Percentiles rank a stretch among this genome's conserved stretches.
Conservation (phyloP, 345 rosid species). For the Pistacia integerrima region DNA sequence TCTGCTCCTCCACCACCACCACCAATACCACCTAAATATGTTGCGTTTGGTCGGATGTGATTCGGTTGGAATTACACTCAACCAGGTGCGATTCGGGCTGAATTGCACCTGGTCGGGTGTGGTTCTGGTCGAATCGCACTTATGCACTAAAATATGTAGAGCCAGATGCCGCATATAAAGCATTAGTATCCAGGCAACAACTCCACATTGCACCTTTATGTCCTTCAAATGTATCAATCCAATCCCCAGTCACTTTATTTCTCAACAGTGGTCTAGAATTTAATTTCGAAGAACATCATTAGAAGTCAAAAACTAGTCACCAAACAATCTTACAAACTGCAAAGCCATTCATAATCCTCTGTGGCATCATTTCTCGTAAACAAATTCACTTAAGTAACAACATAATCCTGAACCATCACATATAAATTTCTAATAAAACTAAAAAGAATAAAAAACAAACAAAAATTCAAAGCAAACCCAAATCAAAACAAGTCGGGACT, state of each 20-base stretch:
- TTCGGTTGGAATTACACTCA: too few relatives aligned
- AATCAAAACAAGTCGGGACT: background rate
- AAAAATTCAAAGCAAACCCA: background rate
- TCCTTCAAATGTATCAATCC: slow-evolving; percentile 99
- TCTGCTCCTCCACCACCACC: too few relatives aligned
- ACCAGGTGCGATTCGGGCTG: too few relatives aligned
- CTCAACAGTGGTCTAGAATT: slow-evolving; percentile 97
- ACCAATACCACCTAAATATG: too few relatives aligned
- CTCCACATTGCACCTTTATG: slow-evolving; percentile 99
- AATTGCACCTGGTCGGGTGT: too few relatives aligned
- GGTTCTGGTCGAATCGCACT: slow-evolving; percentile 8
- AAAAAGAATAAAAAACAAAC: too few relatives aligned
- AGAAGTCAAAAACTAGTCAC: too few relatives aligned
- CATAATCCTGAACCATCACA: background rate
- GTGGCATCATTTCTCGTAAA: background rate
- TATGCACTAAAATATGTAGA: slow-evolving; percentile 98
- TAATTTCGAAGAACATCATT: slow-evolving; percentile 29
- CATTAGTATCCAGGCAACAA: slow-evolving; percentile 83
- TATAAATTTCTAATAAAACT: too few relatives aligned
- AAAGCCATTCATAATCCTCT: background rate
- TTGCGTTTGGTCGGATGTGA: too few relatives aligned
- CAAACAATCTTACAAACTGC: background rate
- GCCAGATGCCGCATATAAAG: slow-evolving; percentile 88
- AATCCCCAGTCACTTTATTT: slow-evolving; percentile 99
- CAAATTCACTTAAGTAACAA: background rate